Evolutionary conservation across 164 flowering plant species (phyloP), one percentile per base, ranked within the genome.

Genomic region (Vitis amurensis): DNA sequence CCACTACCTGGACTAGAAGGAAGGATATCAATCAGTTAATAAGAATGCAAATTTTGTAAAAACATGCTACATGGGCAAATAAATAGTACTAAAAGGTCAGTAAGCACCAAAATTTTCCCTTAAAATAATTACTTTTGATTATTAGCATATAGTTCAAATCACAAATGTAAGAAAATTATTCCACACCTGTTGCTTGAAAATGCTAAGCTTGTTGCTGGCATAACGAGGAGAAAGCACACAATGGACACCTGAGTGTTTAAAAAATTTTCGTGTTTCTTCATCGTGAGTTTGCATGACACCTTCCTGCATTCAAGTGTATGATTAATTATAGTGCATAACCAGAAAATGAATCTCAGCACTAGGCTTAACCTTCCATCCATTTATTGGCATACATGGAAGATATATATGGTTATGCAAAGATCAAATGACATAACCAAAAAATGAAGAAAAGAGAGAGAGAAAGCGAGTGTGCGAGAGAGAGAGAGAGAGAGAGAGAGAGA

Each of bases 271-370:
- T 30, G 90, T 86, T 74, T 83, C 91, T 76, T 88, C 94, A 76
- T 89, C 91, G 74, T 89, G 94, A 66, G 91, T 88, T 74, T 88
- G 89, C 94, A 89, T 89, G 15, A 89, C 88, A 61, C 94, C 91
- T 63, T 85, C 88, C 91, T 89, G 85, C 82, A 79, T 64, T 71
- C 76, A 82, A 50, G 7, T 47, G 64, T 57, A 67, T 19, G n/a
- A 59, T n/a, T n/a, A 30, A 59, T 66, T 56, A 29, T 23, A 12
- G n/a, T 11, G 11, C 62, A 67, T 8, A 49, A 8, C 56, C 8
- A 23, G 9, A 17, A 16, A 12, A 53, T 53, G 56, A 23, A 53
- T 53, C 15, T 14, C 56, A 53, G 6, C 16, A 56, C 11, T 56
- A n/a, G 0, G 19, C 11, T 16, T 4, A 56, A 14, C 11, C 11